Evolutionary conservation across 2,329 filamentous ascomycete genomes (phyloP), one percentile per base, ranked within the genome.

Genomic region (Erysiphe pisi): DNA sequence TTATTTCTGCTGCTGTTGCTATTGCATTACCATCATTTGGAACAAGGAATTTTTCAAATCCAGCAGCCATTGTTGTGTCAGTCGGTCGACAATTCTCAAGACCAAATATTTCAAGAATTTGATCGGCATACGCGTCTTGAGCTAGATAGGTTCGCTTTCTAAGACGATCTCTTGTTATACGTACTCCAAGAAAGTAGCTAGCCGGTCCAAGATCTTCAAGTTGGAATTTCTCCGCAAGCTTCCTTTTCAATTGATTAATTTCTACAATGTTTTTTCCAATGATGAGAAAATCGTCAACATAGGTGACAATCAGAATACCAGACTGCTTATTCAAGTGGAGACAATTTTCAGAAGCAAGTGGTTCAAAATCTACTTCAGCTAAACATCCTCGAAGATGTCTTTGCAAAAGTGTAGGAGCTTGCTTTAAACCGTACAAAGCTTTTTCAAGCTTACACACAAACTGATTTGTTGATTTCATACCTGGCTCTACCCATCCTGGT

Each of bases 171-270:
- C 28, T 18, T 43, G 31, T 71, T 43, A 71, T 71, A 20, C 68
- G 4, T 16, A 71, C 28, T 4, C 68, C 25, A 45, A 71, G 68
- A 22, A 43, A 71, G 68, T 71, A 71, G 25, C 68, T 71, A 40
- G 68, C 68, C 0, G 68, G 25, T 71, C 68, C 68, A 43, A 43
- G 68, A 45, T 71, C 68, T 25, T 71, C 31, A 45, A 71, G 28
- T 45, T 71, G 68, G 43, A 71, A 71, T 71, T 71, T 71, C 20
- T 71, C 68, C 12, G 68, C 31, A 71, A 71, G 68, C 28, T 45
- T 43, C 40, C 45, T 71, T 43, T 71, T 71, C 7, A 71, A 18
- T 43, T 16, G 31, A 71, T 71, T 43, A 4, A 71, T 71, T 14
- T 71, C 12, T 20, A 22, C 31, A 25, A 45, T 43, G 45, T 71